Base-by-base conservation (phyloP, 805 yeast genomes). In the Cephaloascus fragrans region DNA sequence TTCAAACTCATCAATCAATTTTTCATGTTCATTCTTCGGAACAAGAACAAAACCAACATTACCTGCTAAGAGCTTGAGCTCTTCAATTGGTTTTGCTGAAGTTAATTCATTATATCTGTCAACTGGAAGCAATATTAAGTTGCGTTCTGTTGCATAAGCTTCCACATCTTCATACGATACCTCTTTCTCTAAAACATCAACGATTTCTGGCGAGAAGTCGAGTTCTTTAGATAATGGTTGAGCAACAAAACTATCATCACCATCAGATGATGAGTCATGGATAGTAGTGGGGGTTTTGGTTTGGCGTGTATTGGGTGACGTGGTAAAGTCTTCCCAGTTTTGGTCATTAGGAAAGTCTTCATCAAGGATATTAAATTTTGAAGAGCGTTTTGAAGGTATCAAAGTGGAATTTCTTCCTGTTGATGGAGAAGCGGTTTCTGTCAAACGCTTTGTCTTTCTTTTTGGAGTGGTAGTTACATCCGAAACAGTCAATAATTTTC, bases 291-390 rank as follows among this genome's bases (percentile, higher is more conserved):
- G 45, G 15, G 15, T 31, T 31, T 6, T 6, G n/a, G 8, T 16
- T 8, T 31, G 8, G 33, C n/a, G 8, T 31, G 33, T 31, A 31
- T 6, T 14, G 6, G 18, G 8, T 6, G 52, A 53, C 15, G 58
- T 63, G 36, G 63, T 52, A 43, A 59, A 65, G 38, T 64, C 64
- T 40, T 64, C 69, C 72, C 72, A 65, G 19, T 50, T 50, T 3
- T 53, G 45, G 8, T 51, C 54, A 26, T 41, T 40, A 4, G 48
- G 47, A 31, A 44, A 44, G 41, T 45, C 51, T 31, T 57, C 57
- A 34, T 60, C 55, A 20, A 55, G 42, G 10, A 64, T 47, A 29
- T 59, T 41, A 40, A 53, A 56, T 36, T 53, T 57, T 3, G 69
- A 62, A 42, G 47, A 52, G 39, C 67, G 52, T 43, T 63, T 64